These are phyloP conservation scores for Barbarea vulgaris DNA, from an alignment of 345 rosid species.

Conservation along the genomic window DNA sequence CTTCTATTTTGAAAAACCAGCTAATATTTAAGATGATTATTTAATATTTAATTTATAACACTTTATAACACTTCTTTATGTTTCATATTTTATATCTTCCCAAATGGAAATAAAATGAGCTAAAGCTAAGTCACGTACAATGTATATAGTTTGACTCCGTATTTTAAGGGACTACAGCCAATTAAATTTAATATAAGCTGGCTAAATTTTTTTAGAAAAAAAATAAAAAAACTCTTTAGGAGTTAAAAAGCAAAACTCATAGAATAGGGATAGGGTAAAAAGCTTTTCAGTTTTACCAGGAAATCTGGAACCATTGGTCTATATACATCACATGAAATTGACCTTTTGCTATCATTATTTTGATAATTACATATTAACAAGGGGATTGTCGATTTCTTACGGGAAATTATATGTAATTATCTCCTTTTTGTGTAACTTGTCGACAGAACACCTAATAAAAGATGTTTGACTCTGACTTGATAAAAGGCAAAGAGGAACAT, in stretches of 20 bases:
- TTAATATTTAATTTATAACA: not conserved
- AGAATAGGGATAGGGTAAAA: constrained; percentile 27
- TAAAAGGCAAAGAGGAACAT: constrained; percentile 40
- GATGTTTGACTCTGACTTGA: constrained; percentile 35
- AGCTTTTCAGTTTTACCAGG: constrained; percentile 25
- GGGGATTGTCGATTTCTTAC: not conserved
- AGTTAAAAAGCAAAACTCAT: not conserved
- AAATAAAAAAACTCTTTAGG: not conserved
- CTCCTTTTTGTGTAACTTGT: constrained; percentile 17
- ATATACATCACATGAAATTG: constrained; percentile 1
- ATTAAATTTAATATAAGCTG: constrained; percentile 4
- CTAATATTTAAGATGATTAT: not conserved
- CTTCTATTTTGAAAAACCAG: not conserved
- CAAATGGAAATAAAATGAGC: constrained; percentile 12
- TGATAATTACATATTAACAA: constrained; percentile 20
- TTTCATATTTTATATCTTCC: not conserved
- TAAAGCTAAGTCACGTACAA: constrained; percentile 16
- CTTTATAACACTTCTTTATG: not conserved
- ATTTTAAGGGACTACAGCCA: constrained; percentile 25
- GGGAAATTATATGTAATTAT: not conserved
- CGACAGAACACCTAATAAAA: constrained; percentile 13
- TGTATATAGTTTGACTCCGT: constrained; percentile 32
- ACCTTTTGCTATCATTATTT: constrained; percentile 21
- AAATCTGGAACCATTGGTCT: constrained; percentile 39
- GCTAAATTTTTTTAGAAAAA: not conserved